Percentiles rank a stretch among this genome's conserved stretches.
These are phyloP conservation scores for Phaeosphaeriaceae sp. DNA, from an alignment of 2,329 filamentous ascomycete species.

Conservation along the genomic window DNA sequence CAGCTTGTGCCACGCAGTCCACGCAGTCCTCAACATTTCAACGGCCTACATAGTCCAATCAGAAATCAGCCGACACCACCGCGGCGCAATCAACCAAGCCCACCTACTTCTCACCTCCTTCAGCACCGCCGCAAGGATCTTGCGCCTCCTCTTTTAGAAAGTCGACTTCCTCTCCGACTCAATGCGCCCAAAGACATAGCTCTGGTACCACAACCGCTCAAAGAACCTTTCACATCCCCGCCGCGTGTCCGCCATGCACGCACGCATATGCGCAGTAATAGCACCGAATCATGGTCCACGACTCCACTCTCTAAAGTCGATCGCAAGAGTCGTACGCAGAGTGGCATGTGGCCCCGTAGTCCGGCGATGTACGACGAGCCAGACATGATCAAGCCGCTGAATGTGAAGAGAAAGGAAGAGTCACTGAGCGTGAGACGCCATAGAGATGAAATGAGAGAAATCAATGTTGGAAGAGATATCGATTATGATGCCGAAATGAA, in stretches of 20 bases:
- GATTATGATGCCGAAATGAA: constrained; percentile 24
- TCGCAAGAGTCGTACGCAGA: constrained; percentile 30
- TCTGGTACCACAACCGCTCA: constrained; percentile 9
- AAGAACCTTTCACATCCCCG: constrained; percentile 38
- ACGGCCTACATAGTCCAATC: constrained; percentile 12
- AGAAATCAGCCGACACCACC: constrained; percentile 2
- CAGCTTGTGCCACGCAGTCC: constrained; percentile 53
- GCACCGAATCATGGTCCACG: constrained; percentile 30
- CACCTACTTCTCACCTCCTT: constrained; percentile 16
- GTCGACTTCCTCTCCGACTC: constrained; percentile 21
- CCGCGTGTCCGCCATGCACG: constrained; percentile 27
- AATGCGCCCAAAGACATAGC: constrained; percentile 2
- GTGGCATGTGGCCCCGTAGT: constrained; percentile 34
- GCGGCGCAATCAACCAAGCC: constrained; percentile 13
- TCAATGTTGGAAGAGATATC: constrained; percentile 24
- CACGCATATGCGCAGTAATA: constrained; percentile 32
- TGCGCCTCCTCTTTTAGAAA: constrained; percentile 43
- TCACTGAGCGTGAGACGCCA: constrained; percentile 33
- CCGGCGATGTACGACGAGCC: constrained; percentile 37
- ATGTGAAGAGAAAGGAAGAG: constrained; percentile 18
- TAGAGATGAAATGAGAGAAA: constrained; percentile 23
- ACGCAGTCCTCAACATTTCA: constrained; percentile 23
- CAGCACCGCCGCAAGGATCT: constrained; percentile 24
- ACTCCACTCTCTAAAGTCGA: constrained; percentile 25
- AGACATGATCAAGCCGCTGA: constrained; percentile 33